Percentiles rank a stretch among this genome's conserved stretches.
These are phyloP conservation scores for Bassia scoparia DNA, from an alignment of 148 eudicot genomes.

Conservation along the genomic window DNA sequence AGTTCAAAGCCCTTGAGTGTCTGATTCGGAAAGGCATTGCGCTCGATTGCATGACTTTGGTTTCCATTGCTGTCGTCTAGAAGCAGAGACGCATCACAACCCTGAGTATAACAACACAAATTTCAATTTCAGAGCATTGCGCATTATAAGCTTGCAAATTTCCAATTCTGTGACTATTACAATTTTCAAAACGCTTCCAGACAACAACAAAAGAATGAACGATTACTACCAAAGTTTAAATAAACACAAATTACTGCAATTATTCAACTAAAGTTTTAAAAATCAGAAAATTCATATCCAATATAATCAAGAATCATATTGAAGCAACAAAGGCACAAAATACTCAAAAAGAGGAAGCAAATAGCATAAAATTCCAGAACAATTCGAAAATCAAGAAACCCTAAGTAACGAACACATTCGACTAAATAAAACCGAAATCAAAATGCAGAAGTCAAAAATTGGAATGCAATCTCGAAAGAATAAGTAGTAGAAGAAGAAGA, in stretches of 20 bases:
- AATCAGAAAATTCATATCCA: background rate
- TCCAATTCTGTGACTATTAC: background rate
- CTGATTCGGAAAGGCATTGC: constrained; percentile 27
- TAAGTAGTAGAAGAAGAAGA: background rate
- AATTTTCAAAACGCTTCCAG: background rate
- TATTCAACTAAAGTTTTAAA: background rate
- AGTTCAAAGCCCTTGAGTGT: constrained; percentile 26
- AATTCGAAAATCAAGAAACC: too few relatives aligned
- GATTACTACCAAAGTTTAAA: background rate
- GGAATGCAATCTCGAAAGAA: background rate
- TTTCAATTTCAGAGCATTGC: background rate
- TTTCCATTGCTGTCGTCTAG: constrained; percentile 29
- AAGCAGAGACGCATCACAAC: constrained; percentile 37
- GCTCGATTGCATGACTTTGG: constrained; percentile 24
- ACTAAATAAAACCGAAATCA: background rate
- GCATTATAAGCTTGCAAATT: background rate
- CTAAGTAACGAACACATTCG: background rate
- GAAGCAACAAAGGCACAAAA: background rate
- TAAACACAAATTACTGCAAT: background rate
- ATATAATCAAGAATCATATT: constrained; percentile 1
- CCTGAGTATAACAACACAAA: constrained; percentile 10
- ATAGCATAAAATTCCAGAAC: too few relatives aligned
- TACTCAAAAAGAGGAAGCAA: background rate
- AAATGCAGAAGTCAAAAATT: background rate
- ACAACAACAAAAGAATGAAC: background rate